phyloP scores from a whole-genome alignment of 2,329 filamentous ascomycete genomes.

The Dendrostoma leiphaemia region DNA sequence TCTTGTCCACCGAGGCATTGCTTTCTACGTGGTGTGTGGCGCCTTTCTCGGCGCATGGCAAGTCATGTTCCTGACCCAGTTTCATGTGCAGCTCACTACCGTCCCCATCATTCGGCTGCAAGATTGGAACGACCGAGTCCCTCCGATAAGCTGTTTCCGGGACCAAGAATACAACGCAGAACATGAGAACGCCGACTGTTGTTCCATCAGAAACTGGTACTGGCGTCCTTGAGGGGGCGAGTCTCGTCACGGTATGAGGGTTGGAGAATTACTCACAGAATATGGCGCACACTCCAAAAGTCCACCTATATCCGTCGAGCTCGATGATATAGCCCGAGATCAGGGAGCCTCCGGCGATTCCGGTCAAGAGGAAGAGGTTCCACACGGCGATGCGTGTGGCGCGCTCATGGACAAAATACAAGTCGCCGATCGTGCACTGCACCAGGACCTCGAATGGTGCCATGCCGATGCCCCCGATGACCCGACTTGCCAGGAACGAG shows the following conservation, averaged over 20 bases:
- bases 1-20: slow-evolving; percentile 25
- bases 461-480: slow-evolving; percentile 47
- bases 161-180: slow-evolving; percentile 46
- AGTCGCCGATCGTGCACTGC: slow-evolving; percentile 47
- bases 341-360: slow-evolving; percentile 38
- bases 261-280: no score
- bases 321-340: slow-evolving; percentile 40
- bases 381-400: slow-evolving; percentile 40
- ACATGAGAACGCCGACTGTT: slow-evolving; percentile 39
- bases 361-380: slow-evolving; percentile 39
- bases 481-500: slow-evolving; percentile 44
- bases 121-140: slow-evolving; percentile 21
- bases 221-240: no score
- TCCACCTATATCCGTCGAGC: slow-evolving; percentile 40
- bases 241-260: no score
- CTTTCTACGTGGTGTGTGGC: slow-evolving; percentile 18
- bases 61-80: slow-evolving; percentile 21
- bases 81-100: slow-evolving; percentile 16
- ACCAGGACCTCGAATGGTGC: slow-evolving; percentile 51
- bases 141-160: slow-evolving; percentile 49
- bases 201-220: no score
- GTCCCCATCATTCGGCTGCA: not conserved
- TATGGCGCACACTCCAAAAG: slow-evolving; percentile 46
- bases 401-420: slow-evolving; percentile 46
- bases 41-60: slow-evolving; percentile 12